Evolutionary conservation across 2,329 filamentous ascomycete species (phyloP).

Genomic region (Fusarium graminum): DNA sequence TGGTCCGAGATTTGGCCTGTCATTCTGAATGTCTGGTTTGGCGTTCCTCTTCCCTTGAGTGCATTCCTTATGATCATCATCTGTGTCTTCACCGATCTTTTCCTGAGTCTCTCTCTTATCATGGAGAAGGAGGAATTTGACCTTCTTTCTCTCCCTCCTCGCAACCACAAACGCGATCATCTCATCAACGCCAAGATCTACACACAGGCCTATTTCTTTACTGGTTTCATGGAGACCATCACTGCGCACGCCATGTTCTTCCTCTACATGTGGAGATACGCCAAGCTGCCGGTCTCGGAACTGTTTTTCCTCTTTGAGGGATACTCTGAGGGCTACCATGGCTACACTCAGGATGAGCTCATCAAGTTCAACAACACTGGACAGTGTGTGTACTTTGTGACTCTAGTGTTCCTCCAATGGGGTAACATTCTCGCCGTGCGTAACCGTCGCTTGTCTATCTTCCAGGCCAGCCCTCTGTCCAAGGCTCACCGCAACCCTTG

Average conservation of each 20-base stretch:
- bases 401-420: conserved; percentile 66
- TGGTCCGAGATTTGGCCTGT: conserved; percentile 71
- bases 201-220: conserved; percentile 65
- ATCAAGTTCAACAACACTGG: conserved; percentile 62
- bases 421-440: conserved; percentile 66
- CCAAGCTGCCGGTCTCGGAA: conserved; percentile 61
- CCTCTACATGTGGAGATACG: conserved; percentile 63
- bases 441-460: conserved; percentile 64
- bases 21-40: conserved; percentile 67
- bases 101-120: conserved; percentile 64
- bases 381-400: conserved; percentile 68
- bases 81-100: conserved; percentile 68
- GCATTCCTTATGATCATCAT: conserved; percentile 71
- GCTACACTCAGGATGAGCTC: conserved; percentile 61
- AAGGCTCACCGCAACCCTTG: conserved; percentile 63
- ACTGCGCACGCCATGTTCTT: conserved; percentile 67
- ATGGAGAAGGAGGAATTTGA: conserved; percentile 70
- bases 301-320: conserved; percentile 65
- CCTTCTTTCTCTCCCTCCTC: conserved; percentile 63
- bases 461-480: conserved; percentile 63
- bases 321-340: conserved; percentile 63
- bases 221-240: conserved; percentile 64
- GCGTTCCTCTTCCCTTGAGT: conserved; percentile 63
- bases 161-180: conserved; percentile 63
- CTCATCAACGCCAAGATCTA: conserved; percentile 67